A percentile compares a stretch with the other conserved stretches of the same genome.
phyloP scores from a whole-genome alignment of 1,139 yeast genomes.

The Yamadazyma diospyri region DNA sequence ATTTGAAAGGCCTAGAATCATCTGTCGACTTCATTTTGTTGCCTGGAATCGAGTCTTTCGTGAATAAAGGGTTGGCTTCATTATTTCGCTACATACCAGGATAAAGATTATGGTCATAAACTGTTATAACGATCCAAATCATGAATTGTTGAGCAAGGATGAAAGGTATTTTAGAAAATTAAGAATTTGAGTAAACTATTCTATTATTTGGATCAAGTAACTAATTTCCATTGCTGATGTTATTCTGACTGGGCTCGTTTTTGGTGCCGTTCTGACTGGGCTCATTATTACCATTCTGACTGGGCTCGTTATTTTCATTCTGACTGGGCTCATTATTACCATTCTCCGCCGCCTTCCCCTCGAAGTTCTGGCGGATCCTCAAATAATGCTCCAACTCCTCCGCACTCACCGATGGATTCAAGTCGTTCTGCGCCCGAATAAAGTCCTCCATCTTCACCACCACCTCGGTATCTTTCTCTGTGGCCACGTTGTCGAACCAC shows the following conservation, averaged over 20 bases:
- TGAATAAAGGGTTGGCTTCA: constrained; percentile 30
- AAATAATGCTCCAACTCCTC: constrained; percentile 84
- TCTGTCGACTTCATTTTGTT: constrained; percentile 34
- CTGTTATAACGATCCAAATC: constrained; percentile 7
- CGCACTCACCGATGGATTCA: constrained; percentile 82
- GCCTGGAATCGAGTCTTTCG: constrained; percentile 29
- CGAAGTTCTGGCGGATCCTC: constrained; percentile 74
- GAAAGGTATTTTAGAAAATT: constrained; percentile 7
- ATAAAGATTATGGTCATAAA: constrained; percentile 9
- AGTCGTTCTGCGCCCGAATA: constrained; percentile 62
- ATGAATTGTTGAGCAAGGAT: constrained; percentile 9
- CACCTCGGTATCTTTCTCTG: constrained; percentile 63
- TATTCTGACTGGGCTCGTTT: no score
- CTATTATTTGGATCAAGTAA: constrained; percentile 10
- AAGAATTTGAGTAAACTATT: constrained; percentile 9
- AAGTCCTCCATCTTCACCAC: constrained; percentile 72
- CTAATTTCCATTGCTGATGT: constrained; percentile 10
- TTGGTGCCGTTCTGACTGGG: no score
- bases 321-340: no score
- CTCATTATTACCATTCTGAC: no score
- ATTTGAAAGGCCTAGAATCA: constrained; percentile 21
- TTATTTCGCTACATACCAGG: constrained; percentile 18
- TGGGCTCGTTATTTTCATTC: no score
- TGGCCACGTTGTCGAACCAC: constrained; percentile 90
- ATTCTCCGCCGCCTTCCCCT: constrained; percentile 30